Percentiles rank a stretch among this genome's conserved stretches.
Evolutionary conservation across 2,329 filamentous ascomycete species (phyloP).

Genomic region (Septoria linicola): DNA sequence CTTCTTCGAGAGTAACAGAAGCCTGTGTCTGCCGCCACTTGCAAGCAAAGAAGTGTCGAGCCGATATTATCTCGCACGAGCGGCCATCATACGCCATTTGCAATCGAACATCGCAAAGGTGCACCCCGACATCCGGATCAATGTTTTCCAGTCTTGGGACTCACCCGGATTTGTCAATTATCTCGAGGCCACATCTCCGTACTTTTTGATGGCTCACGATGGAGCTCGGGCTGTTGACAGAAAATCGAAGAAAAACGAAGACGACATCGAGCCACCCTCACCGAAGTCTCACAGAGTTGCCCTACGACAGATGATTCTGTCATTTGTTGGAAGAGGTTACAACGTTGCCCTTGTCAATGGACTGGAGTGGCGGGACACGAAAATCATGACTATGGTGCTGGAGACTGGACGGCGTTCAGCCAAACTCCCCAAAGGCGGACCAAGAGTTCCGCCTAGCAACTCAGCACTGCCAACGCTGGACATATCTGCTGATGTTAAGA

Average conservation of each 20-base stretch:
- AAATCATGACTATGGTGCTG: conserved; percentile 55
- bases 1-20: conserved; percentile 62
- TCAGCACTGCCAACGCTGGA: conserved; percentile 18
- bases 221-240: conserved; percentile 44
- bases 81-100: conserved; percentile 65
- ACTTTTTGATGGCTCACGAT: conserved; percentile 70
- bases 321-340: conserved; percentile 56
- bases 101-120: conserved; percentile 43
- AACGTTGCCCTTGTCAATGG: conserved; percentile 65
- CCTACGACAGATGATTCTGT: conserved; percentile 53
- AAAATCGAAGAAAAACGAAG: conserved; percentile 24
- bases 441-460: neutral
- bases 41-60: conserved; percentile 37
- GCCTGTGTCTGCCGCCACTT: conserved; percentile 56
- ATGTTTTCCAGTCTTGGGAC: conserved; percentile 50
- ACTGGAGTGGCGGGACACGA: conserved; percentile 63
- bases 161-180: conserved; percentile 57
- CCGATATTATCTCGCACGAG: conserved; percentile 63
- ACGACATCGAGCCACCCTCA: conserved; percentile 15
- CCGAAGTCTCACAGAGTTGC: conserved; percentile 24
- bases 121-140: conserved; percentile 46
- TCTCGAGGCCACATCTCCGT: conserved; percentile 54
- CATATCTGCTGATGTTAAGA: conserved; percentile 19
- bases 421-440: conserved; percentile 5
- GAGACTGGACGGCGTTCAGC: conserved; percentile 29